These are phyloP conservation scores for Aegilops longissima DNA, from an alignment of 176 grass and related monocot species.

Conservation along the genomic window DNA sequence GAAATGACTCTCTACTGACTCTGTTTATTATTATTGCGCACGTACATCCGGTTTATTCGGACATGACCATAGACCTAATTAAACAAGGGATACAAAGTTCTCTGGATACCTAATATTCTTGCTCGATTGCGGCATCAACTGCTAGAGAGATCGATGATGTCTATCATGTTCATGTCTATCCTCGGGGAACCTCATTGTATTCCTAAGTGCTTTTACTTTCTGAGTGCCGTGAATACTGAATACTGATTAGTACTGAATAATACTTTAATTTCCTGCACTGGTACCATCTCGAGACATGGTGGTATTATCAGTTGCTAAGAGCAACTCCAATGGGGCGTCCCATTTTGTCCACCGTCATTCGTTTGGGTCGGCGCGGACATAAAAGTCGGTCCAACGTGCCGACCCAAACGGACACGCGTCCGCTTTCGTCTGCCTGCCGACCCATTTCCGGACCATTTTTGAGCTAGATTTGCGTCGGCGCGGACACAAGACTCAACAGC, in stretches of 20 bases:
- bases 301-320: not conserved
- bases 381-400: too few species aligned
- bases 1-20: not conserved
- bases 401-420: too few species aligned
- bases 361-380: too few species aligned
- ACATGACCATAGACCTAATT: slow-evolving; percentile 21
- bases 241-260: not conserved
- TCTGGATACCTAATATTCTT: too few species aligned
- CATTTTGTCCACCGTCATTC: too few species aligned
- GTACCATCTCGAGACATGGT: not conserved
- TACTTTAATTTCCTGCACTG: not conserved
- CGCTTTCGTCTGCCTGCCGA: too few species aligned
- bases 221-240: not conserved
- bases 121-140: too few species aligned
- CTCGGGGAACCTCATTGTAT: slow-evolving; percentile 3
- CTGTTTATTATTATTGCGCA: not conserved
- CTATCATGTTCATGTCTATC: not conserved
- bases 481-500: too few species aligned
- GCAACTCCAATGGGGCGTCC: too few species aligned
- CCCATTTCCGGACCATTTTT: too few species aligned
- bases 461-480: too few species aligned
- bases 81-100: not conserved
- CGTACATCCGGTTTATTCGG: not conserved
- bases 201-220: not conserved
- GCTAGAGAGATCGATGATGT: not conserved